These are phyloP conservation scores for Coniferiporia sulphurascens DNA, from an alignment of 1,284 basidiomycete genomes.

Conservation along the genomic window DNA sequence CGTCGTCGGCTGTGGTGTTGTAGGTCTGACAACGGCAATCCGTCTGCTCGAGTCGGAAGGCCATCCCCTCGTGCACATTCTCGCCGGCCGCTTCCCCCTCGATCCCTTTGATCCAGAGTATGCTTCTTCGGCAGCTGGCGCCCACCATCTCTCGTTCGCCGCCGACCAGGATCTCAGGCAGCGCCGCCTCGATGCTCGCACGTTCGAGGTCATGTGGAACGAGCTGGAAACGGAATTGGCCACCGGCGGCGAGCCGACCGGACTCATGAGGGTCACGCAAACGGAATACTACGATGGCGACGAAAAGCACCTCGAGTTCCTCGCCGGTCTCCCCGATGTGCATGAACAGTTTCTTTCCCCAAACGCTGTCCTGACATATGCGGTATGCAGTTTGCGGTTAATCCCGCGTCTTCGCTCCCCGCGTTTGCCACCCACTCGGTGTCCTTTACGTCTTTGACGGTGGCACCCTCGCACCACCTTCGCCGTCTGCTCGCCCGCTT, in stretches of 20 bases:
- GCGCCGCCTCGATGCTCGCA: constrained; percentile 5
- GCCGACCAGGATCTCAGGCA: constrained; percentile 2
- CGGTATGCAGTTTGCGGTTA: background rate
- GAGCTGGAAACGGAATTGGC: constrained; percentile 1
- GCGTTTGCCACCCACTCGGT: constrained; percentile 3
- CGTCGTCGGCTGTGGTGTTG: constrained; percentile 7
- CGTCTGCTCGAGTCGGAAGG: constrained; percentile 3
- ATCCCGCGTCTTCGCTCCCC: constrained; percentile 1
- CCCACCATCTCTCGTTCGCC: constrained; percentile 13
- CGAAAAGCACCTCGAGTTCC: constrained; percentile 4
- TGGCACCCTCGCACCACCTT: constrained; percentile 6
- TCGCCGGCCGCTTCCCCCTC: constrained; percentile 4
- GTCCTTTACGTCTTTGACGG: constrained; percentile 7
- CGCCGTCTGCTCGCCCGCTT: constrained; percentile 3
- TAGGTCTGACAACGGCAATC: constrained; percentile 8
- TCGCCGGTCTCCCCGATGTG: constrained; percentile 5
- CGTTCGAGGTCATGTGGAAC: constrained; percentile 7
- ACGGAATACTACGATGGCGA: constrained; percentile 11
- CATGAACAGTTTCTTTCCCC: background rate
- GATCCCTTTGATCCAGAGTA: constrained; percentile 6
- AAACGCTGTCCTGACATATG: background rate
- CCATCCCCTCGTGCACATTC: constrained; percentile 2
- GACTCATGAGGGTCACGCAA: constrained; percentile 5
- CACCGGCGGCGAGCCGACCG: constrained; percentile 5
- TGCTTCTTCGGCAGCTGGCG: constrained; percentile 7